These are phyloP conservation scores for Talinum fruticosum DNA, from an alignment of 148 eudicot species.

Conservation along the genomic window DNA sequence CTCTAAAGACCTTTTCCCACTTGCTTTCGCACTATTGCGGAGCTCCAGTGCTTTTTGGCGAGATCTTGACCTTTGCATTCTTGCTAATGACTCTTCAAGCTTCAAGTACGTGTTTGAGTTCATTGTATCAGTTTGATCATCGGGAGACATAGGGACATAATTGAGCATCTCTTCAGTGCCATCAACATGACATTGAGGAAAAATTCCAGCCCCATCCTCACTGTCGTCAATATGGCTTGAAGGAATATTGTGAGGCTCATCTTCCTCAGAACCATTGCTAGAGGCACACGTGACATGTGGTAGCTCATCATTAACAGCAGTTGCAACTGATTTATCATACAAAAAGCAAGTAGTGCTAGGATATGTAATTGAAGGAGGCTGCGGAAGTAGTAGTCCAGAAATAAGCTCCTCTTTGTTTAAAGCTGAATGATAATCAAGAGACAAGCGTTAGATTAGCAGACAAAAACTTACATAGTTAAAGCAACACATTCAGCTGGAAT, in stretches of 20 bases:
- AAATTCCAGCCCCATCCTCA: conserved; percentile 28
- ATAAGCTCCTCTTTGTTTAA: conserved; percentile 73
- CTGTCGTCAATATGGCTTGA: conserved; percentile 19
- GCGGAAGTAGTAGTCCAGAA: conserved; percentile 60
- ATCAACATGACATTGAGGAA: conserved; percentile 23
- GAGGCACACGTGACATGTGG: conserved; percentile 33
- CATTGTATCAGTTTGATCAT: conserved; percentile 37
- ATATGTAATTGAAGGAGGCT: conserved; percentile 35
- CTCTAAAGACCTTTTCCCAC: conserved; percentile 36
- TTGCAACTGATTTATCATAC: conserved; percentile 29
- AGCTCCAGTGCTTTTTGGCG: conserved; percentile 86
- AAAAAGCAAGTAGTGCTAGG: conserved; percentile 29
- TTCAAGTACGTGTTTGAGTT: conserved; percentile 29
- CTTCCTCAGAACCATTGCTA: conserved; percentile 33
- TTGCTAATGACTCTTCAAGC: conserved; percentile 53
- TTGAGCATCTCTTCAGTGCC: conserved; percentile 26
- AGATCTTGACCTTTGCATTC: conserved; percentile 71
- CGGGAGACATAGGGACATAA: conserved; percentile 49
- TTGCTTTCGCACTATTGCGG: conserved; percentile 59
- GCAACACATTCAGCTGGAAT: not conserved
- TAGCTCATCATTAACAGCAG: conserved; percentile 30
- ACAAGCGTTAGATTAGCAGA: conserved; percentile 2
- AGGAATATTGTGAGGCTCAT: conserved; percentile 28
- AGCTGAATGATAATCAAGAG: conserved; percentile 36
- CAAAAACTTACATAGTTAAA: not conserved